Percentiles rank a stretch among this genome's conserved stretches.
Evolutionary conservation across 345 rosid genomes (phyloP).

Genomic region (Alliaria petiolata): DNA sequence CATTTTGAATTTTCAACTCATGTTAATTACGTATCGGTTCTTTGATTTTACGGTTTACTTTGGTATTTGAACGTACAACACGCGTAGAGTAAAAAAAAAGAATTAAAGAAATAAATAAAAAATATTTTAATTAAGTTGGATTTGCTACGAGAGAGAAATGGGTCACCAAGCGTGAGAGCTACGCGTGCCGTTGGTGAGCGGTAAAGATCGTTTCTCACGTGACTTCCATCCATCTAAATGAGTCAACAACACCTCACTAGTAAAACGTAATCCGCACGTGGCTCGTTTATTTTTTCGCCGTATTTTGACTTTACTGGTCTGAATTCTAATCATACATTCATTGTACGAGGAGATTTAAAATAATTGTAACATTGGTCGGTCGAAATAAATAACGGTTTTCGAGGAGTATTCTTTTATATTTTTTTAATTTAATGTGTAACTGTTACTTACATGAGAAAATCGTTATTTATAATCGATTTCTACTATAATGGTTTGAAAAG

Average conservation of each 20-base stretch:
- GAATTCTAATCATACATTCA: conserved; percentile 7
- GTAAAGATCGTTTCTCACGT: conserved; percentile 31
- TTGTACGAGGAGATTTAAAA: conserved; percentile 20
- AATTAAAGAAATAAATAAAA: too few species aligned
- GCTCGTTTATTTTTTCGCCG: neutral
- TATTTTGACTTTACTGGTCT: conserved; percentile 14
- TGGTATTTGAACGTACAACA: neutral
- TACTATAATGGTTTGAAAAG: neutral
- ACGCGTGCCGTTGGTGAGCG: conserved; percentile 31
- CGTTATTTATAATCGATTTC: neutral
- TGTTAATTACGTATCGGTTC: neutral
- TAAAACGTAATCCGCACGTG: conserved; percentile 26
- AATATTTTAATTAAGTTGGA: too few species aligned
- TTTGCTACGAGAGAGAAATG: conserved; percentile 29
- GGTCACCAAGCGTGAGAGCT: conserved; percentile 32
- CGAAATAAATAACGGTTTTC: conserved; percentile 8
- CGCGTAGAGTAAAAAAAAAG: neutral
- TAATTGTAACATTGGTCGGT: conserved; percentile 1
- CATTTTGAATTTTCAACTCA: neutral
- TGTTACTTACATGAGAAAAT: neutral
- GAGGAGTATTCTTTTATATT: neutral
- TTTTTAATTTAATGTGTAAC: neutral
- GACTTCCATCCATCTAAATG: neutral
- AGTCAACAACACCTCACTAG: neutral
- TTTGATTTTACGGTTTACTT: conserved; percentile 14